These are phyloP conservation scores for Solanum raphanifolium DNA, from an alignment of 257 asterid species.

Conservation along the genomic window DNA sequence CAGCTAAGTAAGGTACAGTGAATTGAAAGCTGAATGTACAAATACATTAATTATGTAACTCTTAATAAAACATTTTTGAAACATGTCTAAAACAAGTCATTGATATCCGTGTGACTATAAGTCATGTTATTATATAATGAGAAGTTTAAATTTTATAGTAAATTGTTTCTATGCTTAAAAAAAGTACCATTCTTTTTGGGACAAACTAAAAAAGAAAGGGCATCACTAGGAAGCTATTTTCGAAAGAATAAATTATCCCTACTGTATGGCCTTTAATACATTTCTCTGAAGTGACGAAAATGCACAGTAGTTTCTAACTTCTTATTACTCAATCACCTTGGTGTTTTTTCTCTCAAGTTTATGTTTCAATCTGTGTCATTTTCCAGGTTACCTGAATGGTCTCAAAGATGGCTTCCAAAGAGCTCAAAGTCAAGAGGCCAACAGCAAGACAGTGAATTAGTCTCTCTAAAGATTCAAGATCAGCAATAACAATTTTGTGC, in stretches of 20 bases:
- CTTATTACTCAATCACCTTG: neutral
- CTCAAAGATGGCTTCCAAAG: slow-evolving; percentile 71
- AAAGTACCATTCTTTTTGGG: neutral
- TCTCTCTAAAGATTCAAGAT: slow-evolving; percentile 40
- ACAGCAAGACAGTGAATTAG: slow-evolving; percentile 75
- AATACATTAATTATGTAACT: neutral
- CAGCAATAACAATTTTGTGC: slow-evolving; percentile 17
- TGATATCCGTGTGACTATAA: neutral
- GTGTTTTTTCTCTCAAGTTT: neutral
- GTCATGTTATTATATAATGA: neutral
- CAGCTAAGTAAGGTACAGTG: neutral
- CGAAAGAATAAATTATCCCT: neutral
- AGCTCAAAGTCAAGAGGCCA: slow-evolving; percentile 58
- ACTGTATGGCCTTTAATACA: neutral
- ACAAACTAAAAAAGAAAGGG: neutral
- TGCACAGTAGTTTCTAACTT: neutral
- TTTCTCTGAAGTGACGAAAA: neutral
- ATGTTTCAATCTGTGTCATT: neutral
- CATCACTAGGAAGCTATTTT: neutral
- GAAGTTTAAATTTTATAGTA: neutral
- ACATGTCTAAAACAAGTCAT: neutral
- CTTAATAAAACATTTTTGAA: neutral
- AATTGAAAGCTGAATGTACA: neutral
- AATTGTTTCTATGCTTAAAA: neutral
- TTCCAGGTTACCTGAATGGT: slow-evolving; percentile 80